phyloP scores from a whole-genome alignment of 768 basidiomycete genomes.

The Lyophyllum decastes region DNA sequence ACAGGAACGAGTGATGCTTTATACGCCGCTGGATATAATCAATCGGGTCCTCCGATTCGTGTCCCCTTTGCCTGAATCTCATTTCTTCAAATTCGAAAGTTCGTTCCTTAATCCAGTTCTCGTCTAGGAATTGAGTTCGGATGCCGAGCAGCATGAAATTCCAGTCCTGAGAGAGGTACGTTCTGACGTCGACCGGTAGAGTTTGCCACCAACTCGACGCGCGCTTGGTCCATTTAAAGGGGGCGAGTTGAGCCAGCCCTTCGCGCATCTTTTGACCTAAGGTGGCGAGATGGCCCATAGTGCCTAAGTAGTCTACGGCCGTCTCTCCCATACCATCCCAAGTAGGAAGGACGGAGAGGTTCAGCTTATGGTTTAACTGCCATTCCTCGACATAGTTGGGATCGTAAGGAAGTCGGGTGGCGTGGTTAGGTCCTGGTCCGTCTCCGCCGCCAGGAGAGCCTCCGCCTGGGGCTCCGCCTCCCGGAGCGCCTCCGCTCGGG shows the following conservation, averaged over 20 bases:
- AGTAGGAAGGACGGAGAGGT: background rate
- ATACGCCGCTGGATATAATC: background rate
- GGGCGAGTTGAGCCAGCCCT: background rate
- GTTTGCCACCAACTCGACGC: background rate
- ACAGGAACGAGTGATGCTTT: background rate
- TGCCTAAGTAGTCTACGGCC: background rate
- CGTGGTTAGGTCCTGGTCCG: background rate
- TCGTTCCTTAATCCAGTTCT: constrained; percentile 5
- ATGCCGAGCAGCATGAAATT: constrained; percentile 6
- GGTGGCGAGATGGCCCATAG: background rate
- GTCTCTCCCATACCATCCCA: background rate
- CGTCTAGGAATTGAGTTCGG: constrained; percentile 15
- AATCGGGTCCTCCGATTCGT: background rate
- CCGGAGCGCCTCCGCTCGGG: background rate
- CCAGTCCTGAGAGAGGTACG: constrained; percentile 1
- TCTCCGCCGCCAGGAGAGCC: background rate
- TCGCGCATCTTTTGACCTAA: background rate
- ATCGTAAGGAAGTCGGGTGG: too few species aligned
- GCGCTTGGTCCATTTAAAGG: background rate
- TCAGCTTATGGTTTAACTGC: background rate
- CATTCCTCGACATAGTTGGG: background rate
- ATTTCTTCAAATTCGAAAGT: constrained; percentile 17
- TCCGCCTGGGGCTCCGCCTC: background rate
- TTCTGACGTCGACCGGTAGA: background rate
- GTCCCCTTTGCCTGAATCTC: constrained; percentile 5